phyloP scores from a whole-genome alignment of 805 yeast genomes.

The Myxozyma melibiosi region DNA sequence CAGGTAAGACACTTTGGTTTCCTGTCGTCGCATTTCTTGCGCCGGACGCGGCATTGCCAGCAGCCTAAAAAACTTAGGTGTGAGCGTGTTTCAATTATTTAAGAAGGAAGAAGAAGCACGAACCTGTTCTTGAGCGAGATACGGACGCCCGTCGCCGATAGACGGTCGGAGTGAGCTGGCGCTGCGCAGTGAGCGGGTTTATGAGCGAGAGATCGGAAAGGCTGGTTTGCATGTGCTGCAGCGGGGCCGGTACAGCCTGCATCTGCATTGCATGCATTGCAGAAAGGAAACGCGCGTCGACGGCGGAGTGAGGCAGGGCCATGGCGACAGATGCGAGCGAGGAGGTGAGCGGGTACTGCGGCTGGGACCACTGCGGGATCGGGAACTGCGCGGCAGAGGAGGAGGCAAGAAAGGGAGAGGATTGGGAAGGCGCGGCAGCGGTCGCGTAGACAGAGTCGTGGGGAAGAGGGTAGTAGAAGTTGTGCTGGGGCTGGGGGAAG shows the following conservation, averaged over 20 bases:
- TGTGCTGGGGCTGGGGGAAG: neutral
- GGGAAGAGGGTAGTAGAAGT: neutral
- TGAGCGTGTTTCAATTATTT: neutral
- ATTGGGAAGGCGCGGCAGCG: neutral
- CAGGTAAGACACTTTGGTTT: conserved; percentile 22
- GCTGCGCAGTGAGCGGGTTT: no score
- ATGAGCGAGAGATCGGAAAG: no score
- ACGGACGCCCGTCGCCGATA: conserved; percentile 3
- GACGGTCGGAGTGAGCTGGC: neutral
- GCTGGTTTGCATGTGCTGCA: no score
- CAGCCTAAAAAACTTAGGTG: conserved; percentile 14
- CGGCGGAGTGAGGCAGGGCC: neutral
- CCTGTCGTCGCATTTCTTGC: conserved; percentile 29
- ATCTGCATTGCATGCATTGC: neutral
- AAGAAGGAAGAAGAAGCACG: neutral
- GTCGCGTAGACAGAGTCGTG: neutral
- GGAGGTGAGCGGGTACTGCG: neutral
- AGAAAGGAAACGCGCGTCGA: neutral
- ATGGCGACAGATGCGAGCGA: no score
- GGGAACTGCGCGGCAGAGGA: neutral
- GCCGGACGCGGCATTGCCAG: conserved; percentile 30
- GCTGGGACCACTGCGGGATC: neutral
- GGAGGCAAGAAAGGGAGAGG: neutral
- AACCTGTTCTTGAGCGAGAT: conserved; percentile 22
- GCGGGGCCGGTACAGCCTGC: no score